Conservation (phyloP, 148 eudicot genomes). For the Hydrangea macrophylla region DNA sequence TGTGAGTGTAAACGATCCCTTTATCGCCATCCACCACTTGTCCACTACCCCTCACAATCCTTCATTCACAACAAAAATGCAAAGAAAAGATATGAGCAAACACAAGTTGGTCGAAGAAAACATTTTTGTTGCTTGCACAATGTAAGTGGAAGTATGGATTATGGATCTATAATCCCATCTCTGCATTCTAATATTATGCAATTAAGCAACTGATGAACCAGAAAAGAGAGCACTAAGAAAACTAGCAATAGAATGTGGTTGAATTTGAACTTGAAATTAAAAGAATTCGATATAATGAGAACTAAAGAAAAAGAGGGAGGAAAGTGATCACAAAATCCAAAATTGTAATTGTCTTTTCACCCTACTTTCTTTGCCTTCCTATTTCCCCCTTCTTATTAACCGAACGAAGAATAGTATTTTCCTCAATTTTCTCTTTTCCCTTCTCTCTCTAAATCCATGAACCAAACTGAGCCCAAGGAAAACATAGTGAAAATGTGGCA, state of each 20-base stretch:
- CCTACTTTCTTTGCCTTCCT: no score
- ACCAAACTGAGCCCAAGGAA: no score
- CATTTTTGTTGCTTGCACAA: background rate
- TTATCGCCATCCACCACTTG: constrained; percentile 74
- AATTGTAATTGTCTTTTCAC: no score
- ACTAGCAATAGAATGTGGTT: no score
- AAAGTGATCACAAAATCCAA: no score
- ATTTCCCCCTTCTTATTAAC: no score
- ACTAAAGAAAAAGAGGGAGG: no score
- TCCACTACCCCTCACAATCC: constrained; percentile 72
- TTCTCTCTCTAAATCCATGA: no score
- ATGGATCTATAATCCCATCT: background rate
- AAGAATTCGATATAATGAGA: no score
- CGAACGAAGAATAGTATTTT: no score
- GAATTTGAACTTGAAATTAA: background rate
- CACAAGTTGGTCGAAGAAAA: background rate
- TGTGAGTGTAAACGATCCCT: constrained; percentile 68
- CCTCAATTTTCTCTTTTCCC: no score
- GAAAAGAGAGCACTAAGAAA: background rate
- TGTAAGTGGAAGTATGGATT: background rate
- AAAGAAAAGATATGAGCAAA: background rate
- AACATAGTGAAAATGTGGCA: background rate
- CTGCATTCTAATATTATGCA: background rate
- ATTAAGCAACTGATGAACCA: background rate
- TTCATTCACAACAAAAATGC: constrained; percentile 16